Evolutionary conservation across 371 early-diverging fungal species (phyloP), one percentile per base, ranked within the genome.

Genomic region (Mortierella sp.): DNA sequence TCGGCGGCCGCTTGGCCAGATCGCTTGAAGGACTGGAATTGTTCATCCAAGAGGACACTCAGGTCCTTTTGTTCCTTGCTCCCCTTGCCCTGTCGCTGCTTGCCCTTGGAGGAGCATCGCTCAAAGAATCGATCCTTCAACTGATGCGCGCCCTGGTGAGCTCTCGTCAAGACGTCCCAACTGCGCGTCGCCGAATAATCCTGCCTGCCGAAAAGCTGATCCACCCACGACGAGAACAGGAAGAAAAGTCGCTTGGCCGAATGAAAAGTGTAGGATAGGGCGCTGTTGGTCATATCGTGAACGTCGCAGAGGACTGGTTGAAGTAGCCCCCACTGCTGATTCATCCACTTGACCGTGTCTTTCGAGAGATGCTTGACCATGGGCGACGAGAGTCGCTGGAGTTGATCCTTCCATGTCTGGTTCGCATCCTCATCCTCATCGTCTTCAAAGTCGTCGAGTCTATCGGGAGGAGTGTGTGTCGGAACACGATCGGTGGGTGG

Each of bases 231-330:
- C 24, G 72, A 46, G 38, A 72, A 48, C 35, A 54, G 5, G 3
- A 46, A 4, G 16, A 72, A 35, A 8, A 72, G 14, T 44, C 35
- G 51, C 24, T 49, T 49, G 46, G 72, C 29, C 54, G 32, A 35
- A 18, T 49, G 18, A 4, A 72, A 35, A 2, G 35, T 24, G 32
- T 29, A 38, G 5, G 72, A 49, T 2, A 72, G 46, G 10, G 51
- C 72, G 27, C 1, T 49, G 6, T 72, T 21, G 49, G 72, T 49
- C 32, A 49, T 29, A 21, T 35, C 51, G 29, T 72, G 51, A 35
- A 72, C 49, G 11, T 72, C 49, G 35, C 72, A 72, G 32, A 72
- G 54, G 35, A 72, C 72, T 51, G 72, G 72, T 29, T 49, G 49
- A 32, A 65, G 65, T 7, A 65, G 38, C 24, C 38, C 65, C 65